Evolutionary conservation across 176 grass and related monocot species (phyloP), one percentile per base, ranked within the genome.

Genomic region (Aegilops longissima): DNA sequence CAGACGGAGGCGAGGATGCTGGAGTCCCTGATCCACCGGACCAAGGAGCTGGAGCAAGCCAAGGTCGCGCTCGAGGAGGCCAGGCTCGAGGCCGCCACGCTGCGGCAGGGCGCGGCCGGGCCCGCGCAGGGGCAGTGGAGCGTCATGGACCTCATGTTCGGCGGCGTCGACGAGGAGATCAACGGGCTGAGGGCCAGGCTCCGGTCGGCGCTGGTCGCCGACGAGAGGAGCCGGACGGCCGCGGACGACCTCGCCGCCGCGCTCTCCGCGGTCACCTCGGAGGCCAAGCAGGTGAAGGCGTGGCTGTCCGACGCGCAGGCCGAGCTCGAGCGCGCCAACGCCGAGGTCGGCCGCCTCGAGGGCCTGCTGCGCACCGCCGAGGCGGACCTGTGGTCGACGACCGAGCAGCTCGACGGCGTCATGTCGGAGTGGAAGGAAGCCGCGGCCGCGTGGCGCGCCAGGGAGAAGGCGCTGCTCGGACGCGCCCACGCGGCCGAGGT

Each of bases 31-130:
- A 52, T 87, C 35, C 86, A 24, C 2, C 93, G 92, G 86, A 93
- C 93, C 24, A 96, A 91, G 84, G 86, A 91, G 62, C 88, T 98
- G 58, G 93, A 98, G 88, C 92, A 96, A 47, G 91, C 90, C 30
- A 98, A 98, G 88, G 54, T 94, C 25, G 90, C 97, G 56, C 87
- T 98, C n/a, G 90, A 96, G 78, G 97, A 98, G 88, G 88, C 92
- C 42, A 93, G 88, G 80, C 88, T 94, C 39, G 86, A 94, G 84
- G 35, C 86, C 42, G 52, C 80, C 25, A 35, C 87, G 4, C 76
- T 98, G 14, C 83, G 83, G 1, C 82, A 66, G 36, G 23, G 47
- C 44, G 44, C 42, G 42, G 42, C 47, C 49, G 49, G 25, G n/a
- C 81, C 31, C 18, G 10, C 58, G 23, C 18, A 25, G 11, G 10